phyloP scores from a whole-genome alignment of 805 yeast species.

The Isabelozyma pseudorhagii region DNA sequence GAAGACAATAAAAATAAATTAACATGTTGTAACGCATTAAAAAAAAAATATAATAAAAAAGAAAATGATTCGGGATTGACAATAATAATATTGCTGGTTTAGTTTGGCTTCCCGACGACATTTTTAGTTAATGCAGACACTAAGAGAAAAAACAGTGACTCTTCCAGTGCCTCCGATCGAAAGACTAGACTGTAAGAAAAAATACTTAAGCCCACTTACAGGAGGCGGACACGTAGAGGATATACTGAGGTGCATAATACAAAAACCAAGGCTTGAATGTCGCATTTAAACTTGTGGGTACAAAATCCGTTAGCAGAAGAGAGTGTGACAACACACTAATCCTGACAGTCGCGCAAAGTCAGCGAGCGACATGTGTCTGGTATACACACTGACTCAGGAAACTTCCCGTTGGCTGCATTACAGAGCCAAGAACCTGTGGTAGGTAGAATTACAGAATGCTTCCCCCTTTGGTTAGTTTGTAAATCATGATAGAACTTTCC shows the following conservation, averaged over 20 bases:
- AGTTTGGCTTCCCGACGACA: neutral
- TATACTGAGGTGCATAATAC: neutral
- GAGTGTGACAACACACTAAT: no score
- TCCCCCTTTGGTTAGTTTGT: no score
- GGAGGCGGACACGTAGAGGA: neutral
- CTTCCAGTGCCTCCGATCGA: neutral
- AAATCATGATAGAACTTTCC: no score
- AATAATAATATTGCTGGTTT: neutral
- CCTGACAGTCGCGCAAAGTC: no score
- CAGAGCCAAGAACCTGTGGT: no score
- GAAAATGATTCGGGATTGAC: neutral
- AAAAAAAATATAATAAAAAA: no score
- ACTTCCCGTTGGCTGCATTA: no score
- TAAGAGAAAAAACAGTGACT: no score
- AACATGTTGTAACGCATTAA: no score
- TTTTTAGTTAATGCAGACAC: neutral
- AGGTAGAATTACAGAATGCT: no score
- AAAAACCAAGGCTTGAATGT: neutral
- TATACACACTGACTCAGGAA: no score
- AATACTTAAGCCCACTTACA: neutral
- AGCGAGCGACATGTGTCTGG: no score
- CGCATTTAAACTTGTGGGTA: neutral
- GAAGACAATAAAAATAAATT: neutral
- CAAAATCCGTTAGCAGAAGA: neutral
- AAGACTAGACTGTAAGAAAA: neutral